Percentiles rank a stretch among this genome's conserved stretches.
phyloP scores from a whole-genome alignment of 331 rosid species.

The Rhamnella rubrinervis region DNA sequence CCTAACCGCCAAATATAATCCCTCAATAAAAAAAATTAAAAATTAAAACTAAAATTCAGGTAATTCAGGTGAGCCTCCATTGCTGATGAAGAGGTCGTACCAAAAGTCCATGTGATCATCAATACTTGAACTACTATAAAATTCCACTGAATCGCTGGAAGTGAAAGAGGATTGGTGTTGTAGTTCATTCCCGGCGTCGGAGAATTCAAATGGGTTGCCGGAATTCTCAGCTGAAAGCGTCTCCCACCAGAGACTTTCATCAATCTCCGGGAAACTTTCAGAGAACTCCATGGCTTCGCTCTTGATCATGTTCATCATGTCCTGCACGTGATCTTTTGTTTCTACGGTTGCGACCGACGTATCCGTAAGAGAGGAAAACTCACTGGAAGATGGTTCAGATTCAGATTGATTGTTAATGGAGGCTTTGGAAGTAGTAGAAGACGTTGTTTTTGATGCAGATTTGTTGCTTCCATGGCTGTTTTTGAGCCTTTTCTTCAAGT shows the following conservation, averaged over 20 bases:
- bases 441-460: slow-evolving; percentile 15
- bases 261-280: slow-evolving; percentile 48
- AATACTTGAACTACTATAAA: slow-evolving; percentile 13
- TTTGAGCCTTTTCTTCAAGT: slow-evolving; percentile 71
- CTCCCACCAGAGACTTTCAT: slow-evolving; percentile 61
- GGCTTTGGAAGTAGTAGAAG: slow-evolving; percentile 29
- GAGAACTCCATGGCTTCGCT: slow-evolving; percentile 41
- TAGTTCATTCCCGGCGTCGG: slow-evolving; percentile 27
- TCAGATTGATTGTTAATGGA: too few species aligned
- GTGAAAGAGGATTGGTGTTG: slow-evolving; percentile 32
- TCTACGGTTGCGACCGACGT: slow-evolving; percentile 11
- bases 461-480: neutral
- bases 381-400: slow-evolving; percentile 37
- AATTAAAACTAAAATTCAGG: slow-evolving; percentile 44
- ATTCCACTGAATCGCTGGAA: slow-evolving; percentile 25
- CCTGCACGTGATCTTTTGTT: slow-evolving; percentile 14
- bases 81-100: slow-evolving; percentile 60
- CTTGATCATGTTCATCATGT: slow-evolving; percentile 6
- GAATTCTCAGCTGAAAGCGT: slow-evolving; percentile 35
- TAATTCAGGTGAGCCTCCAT: slow-evolving; percentile 48
- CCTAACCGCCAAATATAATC: neutral
- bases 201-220: slow-evolving; percentile 16
- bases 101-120: slow-evolving; percentile 83
- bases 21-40: neutral
- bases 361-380: slow-evolving; percentile 38